Base-by-base conservation (phyloP, 768 basidiomycete species). In the Boletus edulis region DNA sequence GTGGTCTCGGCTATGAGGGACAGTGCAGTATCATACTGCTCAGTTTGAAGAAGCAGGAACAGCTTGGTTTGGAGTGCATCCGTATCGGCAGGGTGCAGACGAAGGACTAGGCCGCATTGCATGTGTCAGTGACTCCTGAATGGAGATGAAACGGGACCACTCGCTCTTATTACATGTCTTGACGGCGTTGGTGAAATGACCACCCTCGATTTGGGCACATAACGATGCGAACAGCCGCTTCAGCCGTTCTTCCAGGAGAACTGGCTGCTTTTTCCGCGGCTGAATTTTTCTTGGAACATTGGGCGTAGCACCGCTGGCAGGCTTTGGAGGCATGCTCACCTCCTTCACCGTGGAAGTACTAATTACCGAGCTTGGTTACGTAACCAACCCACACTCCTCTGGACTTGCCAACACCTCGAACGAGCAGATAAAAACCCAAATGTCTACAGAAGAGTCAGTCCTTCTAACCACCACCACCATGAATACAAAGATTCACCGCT, bases 161-260 rank as follows among this genome's bases (percentile, higher is more conserved):
- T 54, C 63, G 92, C 94, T 89, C 77, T 92, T 94, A 72, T 93
- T 87, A 76, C 91, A 94, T 58, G 94, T 94, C 80, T 87, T 91
- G 66, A 94, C 80, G 27, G 92, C 93, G 63, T 92, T 93, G 42
- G 74, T 72, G 67, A 92, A 86, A 73, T 94, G 85, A 2, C 88
- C 90, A n/a, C 88, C 91, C 58, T 95, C 91, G 62, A 95, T 86
- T 68, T 96, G 94, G 11, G 90, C 88, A 67, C 84, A 87, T 4
- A 97, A 74, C 38, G 90, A 89, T 46, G 81, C 84, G 72, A 89
- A 94, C 49, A 89, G 75, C 17, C 84, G 80, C 64, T 81, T 85
- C 48, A 80, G 48, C 58, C 62, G 68, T 59, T 61, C 67, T 15
- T 63, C 64, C 49, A 62, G 32, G 2, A 54, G 29, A 46, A 62